Evolutionary conservation across 2,329 filamentous ascomycete species (phyloP), one percentile per base, ranked within the genome.

Genomic region (Stemphylium lycopersici): DNA sequence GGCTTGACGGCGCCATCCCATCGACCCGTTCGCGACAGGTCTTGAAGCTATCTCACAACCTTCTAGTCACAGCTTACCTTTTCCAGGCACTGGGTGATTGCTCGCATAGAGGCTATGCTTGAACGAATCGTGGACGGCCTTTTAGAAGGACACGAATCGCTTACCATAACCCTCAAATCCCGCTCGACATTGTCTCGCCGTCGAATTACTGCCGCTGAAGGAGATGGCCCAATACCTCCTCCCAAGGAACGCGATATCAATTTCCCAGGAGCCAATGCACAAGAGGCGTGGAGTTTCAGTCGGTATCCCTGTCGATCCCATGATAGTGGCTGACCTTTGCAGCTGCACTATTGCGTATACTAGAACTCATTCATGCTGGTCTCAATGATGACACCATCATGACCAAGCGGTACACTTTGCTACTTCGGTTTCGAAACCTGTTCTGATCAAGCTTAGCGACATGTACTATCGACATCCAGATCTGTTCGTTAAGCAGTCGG

Each of bases 391-490:
- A 81, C 38, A 68, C 78, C 15, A 67, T 80, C 8, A 76, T 85
- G 55, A 85, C 84, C 0, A 87, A 87, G 68, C 79, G 84, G 84
- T 84, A 63, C 37, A 38, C 7, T 15, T 10, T 16, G 8, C 15
- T 29, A 15, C 6, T 24, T 16, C 26, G 8, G 4, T 13, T 11
- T 34, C 3, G 4, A 34, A n/a, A 26, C n/a, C 24, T 18, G 18
- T 26, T 26, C 57, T 70, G 16, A 67, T 12, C 3, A 1, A n/a
- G 20, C 11, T 11, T 48, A 93, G 90, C 57, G 90, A 90, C 66
- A 86, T 96, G 3, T 96, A 88, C 72, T 96, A 96, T 69, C 86
- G 90, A 63, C 83, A 92, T 61, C 85, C 87, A 4, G 82, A 86
- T 8, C 77, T 96, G 0, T 96, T 95, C 66, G 80, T 81, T 16